Evolutionary conservation across 768 basidiomycete species (phyloP), one percentile per base, ranked within the genome.

Genomic region (Mycena polygramma): DNA sequence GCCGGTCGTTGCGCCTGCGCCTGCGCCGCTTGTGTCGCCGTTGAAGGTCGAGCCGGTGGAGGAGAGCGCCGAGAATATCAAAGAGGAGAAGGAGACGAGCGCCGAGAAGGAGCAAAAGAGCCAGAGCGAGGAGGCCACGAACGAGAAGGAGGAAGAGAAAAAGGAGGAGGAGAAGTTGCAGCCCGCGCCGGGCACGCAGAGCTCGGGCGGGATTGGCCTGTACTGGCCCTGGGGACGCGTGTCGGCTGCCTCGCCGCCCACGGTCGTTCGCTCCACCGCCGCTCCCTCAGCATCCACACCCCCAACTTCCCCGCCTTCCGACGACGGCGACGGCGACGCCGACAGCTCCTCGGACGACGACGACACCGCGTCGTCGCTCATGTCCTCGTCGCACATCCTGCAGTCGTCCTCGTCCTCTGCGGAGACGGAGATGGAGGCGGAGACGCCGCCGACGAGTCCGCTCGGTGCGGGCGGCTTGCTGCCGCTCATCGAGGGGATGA

Each of bases 131-230:
- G 39, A 30, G 68, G 11, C 58, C 24, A 36, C 79, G 35, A 73
- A 77, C 62, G 75, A 77, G 73, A 76, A 76, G 73, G 45, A n/a
- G 62, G 19, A 53, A 30, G 41, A 22, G 26, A 43, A n/a, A 36
- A 30, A n/a, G 14, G 37, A 20, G n/a, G 55, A 22, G 70, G 15
- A 64, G 70, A 19, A 61, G 62, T 5, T 8, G 30, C n/a, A 51
- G 66, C 26, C 54, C 48, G 55, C 53, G 54, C 52, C 67, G 60
- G 55, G 67, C 45, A 52, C 69, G 68, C 51, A 43, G 58, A 68
- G 59, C 46, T 17, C 53, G 51, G 26, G 59, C 67, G 62, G 70
- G 55, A 46, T 78, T 54, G 51, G 55, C 71, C 68, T 73, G 24
- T 67, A 73, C 59, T 73, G 72, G 72, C 72, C 72, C 0, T 73